Conservation (phyloP, 2,329 filamentous ascomycete species). For the Boeremia lycopersici region DNA sequence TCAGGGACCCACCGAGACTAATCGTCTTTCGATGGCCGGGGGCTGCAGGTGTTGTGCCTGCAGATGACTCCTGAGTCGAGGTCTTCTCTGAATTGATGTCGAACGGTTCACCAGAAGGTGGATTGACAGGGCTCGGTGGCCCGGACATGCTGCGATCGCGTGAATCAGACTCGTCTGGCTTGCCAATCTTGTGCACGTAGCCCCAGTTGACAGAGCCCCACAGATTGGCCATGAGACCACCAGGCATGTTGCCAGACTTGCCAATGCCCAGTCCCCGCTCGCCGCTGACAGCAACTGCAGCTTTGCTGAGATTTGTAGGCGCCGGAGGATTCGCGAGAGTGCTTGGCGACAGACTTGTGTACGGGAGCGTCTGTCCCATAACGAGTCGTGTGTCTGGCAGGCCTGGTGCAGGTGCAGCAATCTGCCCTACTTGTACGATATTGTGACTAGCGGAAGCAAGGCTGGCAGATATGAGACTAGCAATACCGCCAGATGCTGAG, state of each 20-base stretch:
- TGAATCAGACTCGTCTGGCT: slow-evolving; percentile 54
- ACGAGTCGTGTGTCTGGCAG: slow-evolving; percentile 46
- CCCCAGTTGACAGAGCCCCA: slow-evolving; percentile 91
- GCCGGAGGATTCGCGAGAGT: slow-evolving; percentile 85
- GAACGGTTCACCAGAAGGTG: slow-evolving; percentile 25
- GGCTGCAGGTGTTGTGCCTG: slow-evolving; percentile 17
- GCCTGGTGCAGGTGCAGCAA: slow-evolving; percentile 42
- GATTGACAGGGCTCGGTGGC: slow-evolving; percentile 43
- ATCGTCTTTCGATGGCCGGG: slow-evolving; percentile 61
- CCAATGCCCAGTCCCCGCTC: slow-evolving; percentile 72
- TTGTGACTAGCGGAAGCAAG: slow-evolving; percentile 75
- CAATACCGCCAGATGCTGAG: slow-evolving; percentile 70
- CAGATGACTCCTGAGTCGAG: slow-evolving; percentile 14
- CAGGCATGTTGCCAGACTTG: slow-evolving; percentile 72
- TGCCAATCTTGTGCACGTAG: slow-evolving; percentile 66
- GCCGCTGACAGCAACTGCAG: slow-evolving; percentile 79
- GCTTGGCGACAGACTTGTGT: slow-evolving; percentile 75
- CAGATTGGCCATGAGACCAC: slow-evolving; percentile 87
- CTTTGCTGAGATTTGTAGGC: slow-evolving; percentile 83
- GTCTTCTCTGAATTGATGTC: slow-evolving; percentile 23
- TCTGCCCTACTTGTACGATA: slow-evolving; percentile 69
- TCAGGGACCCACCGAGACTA: slow-evolving; percentile 55
- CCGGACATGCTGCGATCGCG: slow-evolving; percentile 40
- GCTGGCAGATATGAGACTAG: slow-evolving; percentile 83
- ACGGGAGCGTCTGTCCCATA: slow-evolving; percentile 54